Base-by-base conservation (phyloP, 202 grass and related monocot species). In the Eragrostis tef region DNA sequence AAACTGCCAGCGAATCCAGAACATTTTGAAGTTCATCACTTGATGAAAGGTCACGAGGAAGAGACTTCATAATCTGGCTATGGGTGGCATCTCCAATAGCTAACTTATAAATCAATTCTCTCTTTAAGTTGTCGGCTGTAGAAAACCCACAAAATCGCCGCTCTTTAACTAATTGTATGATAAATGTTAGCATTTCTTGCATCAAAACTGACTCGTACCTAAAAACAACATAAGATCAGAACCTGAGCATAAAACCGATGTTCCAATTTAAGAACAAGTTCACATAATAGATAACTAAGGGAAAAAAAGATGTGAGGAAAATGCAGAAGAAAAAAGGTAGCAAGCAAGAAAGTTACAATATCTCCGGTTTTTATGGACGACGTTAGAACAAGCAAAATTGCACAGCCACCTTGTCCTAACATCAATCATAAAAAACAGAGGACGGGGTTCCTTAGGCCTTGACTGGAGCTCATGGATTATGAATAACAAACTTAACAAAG, bases 131-230 rank as follows among this genome's bases (percentile, higher is more conserved):
- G 11, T 93, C 93, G 51, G 84, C 83, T 88, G 83, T 86, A 15
- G 96, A 96, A 71, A 93, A 89, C 34, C 96, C 96, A 86, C 89
- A 96, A 84, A 93, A 99, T 64, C 89, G 74, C 11, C 93, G 91
- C 74, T 99, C 93, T 89, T 89, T 96, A 70, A 99, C 87, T 87
- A 99, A 68, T 80, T 99, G 96, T 91, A 99, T 90, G 43, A 99
- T 84, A 89, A 96, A 89, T 58, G 81, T 87, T 57, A 99, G 85
- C 93, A 99, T 93, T 81, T 99, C 96, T 67, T 96, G 93, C 74
- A 99, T 85, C 77, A 99, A 86, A 81, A 96, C 89, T 61, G 87
- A 73, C 42, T 96, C 96, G 66, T 93, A 89, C 91, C 96, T 99
- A 86, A 76, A 82, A 88, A 81, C 1, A 82, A 31, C 16, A 78